A percentile compares a stretch with the other conserved stretches of the same genome.
Evolutionary conservation across 495 filamentous ascomycete genomes (phyloP).

Genomic region (Emericellopsis terricola): DNA sequence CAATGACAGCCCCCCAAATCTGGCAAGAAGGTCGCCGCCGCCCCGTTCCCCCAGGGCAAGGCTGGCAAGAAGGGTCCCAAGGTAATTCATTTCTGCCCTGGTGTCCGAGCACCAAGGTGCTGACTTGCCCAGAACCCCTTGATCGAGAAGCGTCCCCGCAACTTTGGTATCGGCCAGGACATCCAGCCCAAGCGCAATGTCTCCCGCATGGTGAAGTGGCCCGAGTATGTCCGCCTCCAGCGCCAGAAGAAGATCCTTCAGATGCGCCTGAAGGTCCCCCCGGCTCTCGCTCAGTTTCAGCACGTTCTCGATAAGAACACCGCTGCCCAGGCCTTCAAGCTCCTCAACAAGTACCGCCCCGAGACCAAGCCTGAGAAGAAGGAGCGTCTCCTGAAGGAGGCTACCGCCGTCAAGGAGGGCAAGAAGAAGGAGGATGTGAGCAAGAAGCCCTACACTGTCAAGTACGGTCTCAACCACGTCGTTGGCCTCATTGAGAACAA

Average conservation of each 20-base stretch:
- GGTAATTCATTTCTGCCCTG: too few relatives aligned
- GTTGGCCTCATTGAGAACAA: constrained; percentile 99
- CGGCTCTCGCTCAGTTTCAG: constrained; percentile 95
- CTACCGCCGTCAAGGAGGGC: constrained; percentile 86
- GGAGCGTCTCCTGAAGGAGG: constrained; percentile 95
- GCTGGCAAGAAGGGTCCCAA: constrained; percentile 95
- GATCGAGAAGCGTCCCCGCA: constrained; percentile 90
- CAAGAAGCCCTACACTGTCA: constrained; percentile 99
- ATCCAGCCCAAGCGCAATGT: constrained; percentile 96
- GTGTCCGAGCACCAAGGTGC: too few relatives aligned
- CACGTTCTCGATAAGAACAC: constrained; percentile 96
- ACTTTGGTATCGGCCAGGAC: constrained; percentile 98
- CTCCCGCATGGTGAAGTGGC: constrained; percentile 98
- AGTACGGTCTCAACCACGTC: constrained; percentile 99
- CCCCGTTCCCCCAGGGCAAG: constrained; percentile 89
- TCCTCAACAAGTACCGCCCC: constrained; percentile 98
- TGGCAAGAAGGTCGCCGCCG: constrained; percentile 88
- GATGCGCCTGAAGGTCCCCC: constrained; percentile 95
- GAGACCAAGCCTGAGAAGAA: constrained; percentile 99
- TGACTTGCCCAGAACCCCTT: constrained; percentile 71
- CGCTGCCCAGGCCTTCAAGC: constrained; percentile 88
- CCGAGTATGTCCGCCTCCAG: constrained; percentile 94
- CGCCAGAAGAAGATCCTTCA: constrained; percentile 99
- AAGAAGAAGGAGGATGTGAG: constrained; percentile 99
- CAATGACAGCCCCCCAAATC: constrained; percentile 99